A percentile compares a stretch with the other conserved stretches of the same genome.
phyloP scores from a whole-genome alignment of 2,329 filamentous ascomycete genomes.

The Cordyceps fumosorosea region DNA sequence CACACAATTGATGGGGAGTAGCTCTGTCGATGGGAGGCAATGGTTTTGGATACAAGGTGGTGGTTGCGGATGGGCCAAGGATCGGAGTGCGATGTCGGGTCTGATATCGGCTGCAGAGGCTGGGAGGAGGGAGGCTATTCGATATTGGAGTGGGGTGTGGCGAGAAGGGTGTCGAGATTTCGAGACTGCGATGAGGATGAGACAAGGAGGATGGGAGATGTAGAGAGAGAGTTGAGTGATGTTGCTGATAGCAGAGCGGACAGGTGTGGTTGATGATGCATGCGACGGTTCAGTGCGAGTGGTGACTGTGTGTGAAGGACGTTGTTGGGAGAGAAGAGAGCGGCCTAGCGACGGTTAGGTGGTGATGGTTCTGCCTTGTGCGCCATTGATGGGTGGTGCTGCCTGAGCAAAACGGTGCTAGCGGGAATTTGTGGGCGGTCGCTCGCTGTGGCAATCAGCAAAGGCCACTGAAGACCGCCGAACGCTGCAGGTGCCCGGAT shows the following conservation, averaged over 20 bases:
- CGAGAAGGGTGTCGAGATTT: background rate
- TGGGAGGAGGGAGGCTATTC: constrained; percentile 5
- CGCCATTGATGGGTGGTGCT: background rate
- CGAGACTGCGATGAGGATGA: background rate
- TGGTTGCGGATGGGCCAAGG: background rate
- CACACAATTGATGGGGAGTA: background rate
- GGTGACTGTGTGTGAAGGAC: background rate
- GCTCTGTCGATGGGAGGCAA: background rate
- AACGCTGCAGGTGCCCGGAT: too few species aligned
- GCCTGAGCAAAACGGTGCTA: background rate
- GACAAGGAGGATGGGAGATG: background rate
- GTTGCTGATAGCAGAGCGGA: background rate
- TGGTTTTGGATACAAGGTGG: background rate
- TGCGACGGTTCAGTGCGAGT: background rate
- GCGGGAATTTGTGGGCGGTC: background rate
- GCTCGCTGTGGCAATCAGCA: background rate
- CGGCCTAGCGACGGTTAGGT: constrained; percentile 2
- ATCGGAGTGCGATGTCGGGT: background rate
- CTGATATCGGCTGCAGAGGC: background rate
- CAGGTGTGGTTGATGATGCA: background rate
- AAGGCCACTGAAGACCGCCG: background rate
- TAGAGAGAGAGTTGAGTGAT: background rate
- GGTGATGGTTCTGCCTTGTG: constrained; percentile 12
- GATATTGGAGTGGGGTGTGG: constrained; percentile 1
- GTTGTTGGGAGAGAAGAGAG: constrained; percentile 3